Conservation (phyloP, 805 yeast genomes). For the Kluyveromyces siamensis region DNA sequence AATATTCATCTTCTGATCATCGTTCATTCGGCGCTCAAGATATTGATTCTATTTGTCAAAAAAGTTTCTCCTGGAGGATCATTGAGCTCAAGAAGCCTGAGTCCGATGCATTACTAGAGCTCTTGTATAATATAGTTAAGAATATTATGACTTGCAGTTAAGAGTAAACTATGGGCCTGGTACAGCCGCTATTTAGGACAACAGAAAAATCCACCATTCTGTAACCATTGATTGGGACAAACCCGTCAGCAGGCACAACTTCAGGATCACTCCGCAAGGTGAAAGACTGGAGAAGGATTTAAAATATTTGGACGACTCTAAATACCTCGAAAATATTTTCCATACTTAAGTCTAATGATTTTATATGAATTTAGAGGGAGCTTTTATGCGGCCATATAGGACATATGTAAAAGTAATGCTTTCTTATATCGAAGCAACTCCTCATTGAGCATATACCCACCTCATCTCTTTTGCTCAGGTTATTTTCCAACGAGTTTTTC, state of each 20-base stretch:
- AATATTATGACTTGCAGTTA: conserved; percentile 51
- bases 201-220: conserved; percentile 60
- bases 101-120: conserved; percentile 48
- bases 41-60: conserved; percentile 50
- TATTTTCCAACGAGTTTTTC: no score
- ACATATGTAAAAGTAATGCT: no score
- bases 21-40: conserved; percentile 61
- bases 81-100: conserved; percentile 69
- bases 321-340: conserved; percentile 1
- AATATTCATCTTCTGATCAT: conserved; percentile 60
- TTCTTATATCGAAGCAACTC: no score
- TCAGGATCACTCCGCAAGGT: conserved; percentile 64
- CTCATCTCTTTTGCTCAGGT: no score
- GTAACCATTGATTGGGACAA: conserved; percentile 67
- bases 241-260: conserved; percentile 61
- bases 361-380: no score
- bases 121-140: conserved; percentile 46
- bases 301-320: conserved; percentile 26
- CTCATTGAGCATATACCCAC: no score
- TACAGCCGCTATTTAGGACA: conserved; percentile 72
- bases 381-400: no score
- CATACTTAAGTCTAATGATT: no score
- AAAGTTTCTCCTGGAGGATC: conserved; percentile 54
- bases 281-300: conserved; percentile 57
- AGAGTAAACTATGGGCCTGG: conserved; percentile 65